Conservation (phyloP, 257 asterid genomes). For the Paraleonurus japonicus region DNA sequence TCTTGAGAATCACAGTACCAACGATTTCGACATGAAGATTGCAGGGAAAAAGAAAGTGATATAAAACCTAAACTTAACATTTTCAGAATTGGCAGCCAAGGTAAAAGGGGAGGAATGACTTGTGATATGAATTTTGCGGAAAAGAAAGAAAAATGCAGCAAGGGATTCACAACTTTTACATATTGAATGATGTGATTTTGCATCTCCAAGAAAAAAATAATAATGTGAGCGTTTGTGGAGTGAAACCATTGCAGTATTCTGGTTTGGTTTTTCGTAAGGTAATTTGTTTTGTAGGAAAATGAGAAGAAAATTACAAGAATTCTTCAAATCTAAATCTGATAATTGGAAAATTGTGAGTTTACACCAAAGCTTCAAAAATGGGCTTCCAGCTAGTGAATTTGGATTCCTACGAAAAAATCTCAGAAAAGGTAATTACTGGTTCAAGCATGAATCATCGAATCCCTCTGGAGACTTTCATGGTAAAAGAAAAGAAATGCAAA, state of each 20-base stretch:
- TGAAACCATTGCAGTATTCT: background rate
- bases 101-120: conserved; percentile 1
- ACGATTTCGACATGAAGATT: background rate
- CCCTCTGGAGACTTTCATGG: background rate
- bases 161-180: background rate
- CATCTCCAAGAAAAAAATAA: background rate
- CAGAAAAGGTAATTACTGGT: background rate
- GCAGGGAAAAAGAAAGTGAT: background rate
- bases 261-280: conserved; percentile 1
- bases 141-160: background rate
- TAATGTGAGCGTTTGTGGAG: background rate
- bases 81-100: background rate
- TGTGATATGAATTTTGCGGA: background rate
- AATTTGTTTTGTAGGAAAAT: background rate
- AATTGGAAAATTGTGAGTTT: background rate
- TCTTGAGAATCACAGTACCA: background rate
- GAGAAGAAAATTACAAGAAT: background rate
- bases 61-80: background rate
- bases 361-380: background rate
- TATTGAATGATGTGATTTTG: background rate
- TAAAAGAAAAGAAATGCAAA: background rate
- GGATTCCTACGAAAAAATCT: background rate
- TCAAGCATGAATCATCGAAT: background rate
- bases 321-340: conserved; percentile 9
- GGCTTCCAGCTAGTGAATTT: background rate